A percentile compares a stretch with the other conserved stretches of the same genome.
These are phyloP conservation scores for Tuber melanosporum DNA, from an alignment of 495 filamentous ascomycete species.

Conservation along the genomic window DNA sequence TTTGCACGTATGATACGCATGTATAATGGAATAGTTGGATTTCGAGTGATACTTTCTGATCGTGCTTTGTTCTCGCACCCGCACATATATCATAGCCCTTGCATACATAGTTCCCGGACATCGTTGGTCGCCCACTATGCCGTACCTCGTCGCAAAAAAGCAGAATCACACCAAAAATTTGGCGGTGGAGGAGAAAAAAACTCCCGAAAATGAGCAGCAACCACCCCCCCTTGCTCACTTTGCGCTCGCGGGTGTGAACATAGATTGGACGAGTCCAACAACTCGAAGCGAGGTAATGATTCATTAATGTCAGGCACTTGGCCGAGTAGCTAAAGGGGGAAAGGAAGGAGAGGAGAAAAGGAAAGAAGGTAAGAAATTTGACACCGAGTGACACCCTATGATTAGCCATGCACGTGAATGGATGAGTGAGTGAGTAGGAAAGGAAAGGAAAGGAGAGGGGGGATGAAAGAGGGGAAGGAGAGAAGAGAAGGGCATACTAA, in stretches of 20 bases:
- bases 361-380: neutral
- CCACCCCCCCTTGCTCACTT: neutral
- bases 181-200: neutral
- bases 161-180: neutral
- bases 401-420: neutral
- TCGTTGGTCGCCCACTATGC: neutral
- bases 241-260: neutral
- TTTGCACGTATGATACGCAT: neutral
- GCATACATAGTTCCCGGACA: neutral
- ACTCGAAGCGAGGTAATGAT: neutral
- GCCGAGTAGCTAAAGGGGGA: neutral
- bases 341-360: too few species aligned
- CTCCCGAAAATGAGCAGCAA: too few species aligned
- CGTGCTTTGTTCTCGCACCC: neutral
- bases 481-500: neutral
- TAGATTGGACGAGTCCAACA: neutral
- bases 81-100: neutral
- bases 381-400: slow-evolving; percentile 1
- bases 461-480: neutral
- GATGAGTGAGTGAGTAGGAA: neutral
- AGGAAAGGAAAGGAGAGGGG: too few species aligned
- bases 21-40: neutral
- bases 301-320: neutral
- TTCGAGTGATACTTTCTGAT: neutral
- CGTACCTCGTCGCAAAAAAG: too few species aligned